Conservation (phyloP, 495 filamentous ascomycete genomes). For the Aspergillus affinis region DNA sequence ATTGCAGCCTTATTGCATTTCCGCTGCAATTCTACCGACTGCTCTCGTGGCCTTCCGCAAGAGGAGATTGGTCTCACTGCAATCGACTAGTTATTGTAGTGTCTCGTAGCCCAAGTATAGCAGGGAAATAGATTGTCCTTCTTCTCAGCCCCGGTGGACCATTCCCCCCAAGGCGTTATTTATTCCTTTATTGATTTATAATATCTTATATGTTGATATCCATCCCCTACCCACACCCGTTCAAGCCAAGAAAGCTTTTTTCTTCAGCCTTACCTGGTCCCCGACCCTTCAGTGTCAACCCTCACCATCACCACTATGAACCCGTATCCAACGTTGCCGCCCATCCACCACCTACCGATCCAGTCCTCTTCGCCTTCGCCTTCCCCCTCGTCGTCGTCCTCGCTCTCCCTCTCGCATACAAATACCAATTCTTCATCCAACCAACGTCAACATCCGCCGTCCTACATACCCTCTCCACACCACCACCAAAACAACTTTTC, state of each 20-base stretch:
- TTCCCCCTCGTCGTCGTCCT: neutral
- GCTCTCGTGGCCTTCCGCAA: too few relatives aligned
- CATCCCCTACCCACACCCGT: neutral
- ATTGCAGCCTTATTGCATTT: neutral
- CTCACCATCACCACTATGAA: neutral
- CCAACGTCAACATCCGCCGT: neutral
- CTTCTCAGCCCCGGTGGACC: too few relatives aligned
- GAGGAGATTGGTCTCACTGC: too few relatives aligned
- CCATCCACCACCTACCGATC: neutral
- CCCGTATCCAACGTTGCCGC: too few relatives aligned
- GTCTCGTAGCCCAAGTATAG: too few relatives aligned
- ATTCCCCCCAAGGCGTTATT: too few relatives aligned
- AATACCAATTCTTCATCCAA: neutral
- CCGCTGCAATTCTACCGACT: neutral
- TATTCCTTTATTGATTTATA: neutral
- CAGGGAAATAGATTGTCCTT: too few relatives aligned
- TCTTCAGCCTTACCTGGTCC: neutral
- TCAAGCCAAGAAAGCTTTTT: neutral
- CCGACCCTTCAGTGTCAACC: neutral
- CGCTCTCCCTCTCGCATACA: neutral
- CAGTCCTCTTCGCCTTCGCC: neutral
- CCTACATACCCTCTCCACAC: slow-evolving; percentile 23
- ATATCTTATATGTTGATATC: neutral
- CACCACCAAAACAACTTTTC: slow-evolving; percentile 65
- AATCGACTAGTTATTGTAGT: too few relatives aligned